These are phyloP conservation scores for Leccinum imitatum DNA, from an alignment of 768 basidiomycete species.

Conservation along the genomic window DNA sequence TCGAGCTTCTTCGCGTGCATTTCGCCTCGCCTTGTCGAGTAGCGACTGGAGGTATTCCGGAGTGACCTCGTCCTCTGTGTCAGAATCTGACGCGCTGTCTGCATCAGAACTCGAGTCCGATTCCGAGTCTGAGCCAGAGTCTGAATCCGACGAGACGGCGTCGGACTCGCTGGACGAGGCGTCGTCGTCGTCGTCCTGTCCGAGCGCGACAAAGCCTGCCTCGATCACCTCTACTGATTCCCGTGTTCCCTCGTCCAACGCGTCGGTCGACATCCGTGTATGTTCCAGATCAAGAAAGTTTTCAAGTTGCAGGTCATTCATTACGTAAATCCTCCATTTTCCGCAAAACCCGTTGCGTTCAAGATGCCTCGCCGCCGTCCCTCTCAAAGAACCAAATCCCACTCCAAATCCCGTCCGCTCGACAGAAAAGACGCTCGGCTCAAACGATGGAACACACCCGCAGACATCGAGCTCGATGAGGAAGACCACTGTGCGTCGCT, in stretches of 20 bases:
- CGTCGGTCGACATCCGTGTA: conserved; percentile 3
- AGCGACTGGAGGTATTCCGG: conserved; percentile 62
- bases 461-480: conserved; percentile 73
- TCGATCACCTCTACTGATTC: not conserved
- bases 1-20: conserved; percentile 38
- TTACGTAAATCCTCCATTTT: conserved; percentile 17
- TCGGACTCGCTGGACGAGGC: not conserved
- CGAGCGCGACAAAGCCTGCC: conserved; percentile 3
- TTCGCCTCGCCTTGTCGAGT: conserved; percentile 59
- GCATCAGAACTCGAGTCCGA: conserved; percentile 39
- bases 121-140: conserved; percentile 11
- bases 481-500: conserved; percentile 70
- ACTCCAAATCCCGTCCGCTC: conserved; percentile 43
- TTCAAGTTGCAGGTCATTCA: not conserved
- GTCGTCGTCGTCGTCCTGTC: conserved; percentile 1
- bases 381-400: conserved; percentile 35
- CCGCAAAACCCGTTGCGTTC: no score
- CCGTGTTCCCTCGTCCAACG: conserved; percentile 8
- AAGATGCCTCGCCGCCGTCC: conserved; percentile 46
- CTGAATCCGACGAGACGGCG: not conserved
- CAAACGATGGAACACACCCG: conserved; percentile 63
- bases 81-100: conserved; percentile 34
- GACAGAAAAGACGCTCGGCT: conserved; percentile 53
- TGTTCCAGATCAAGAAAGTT: not conserved
- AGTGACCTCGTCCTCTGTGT: conserved; percentile 46